Base-by-base conservation (phyloP, 805 yeast species). In the Candida hungchunana region DNA sequence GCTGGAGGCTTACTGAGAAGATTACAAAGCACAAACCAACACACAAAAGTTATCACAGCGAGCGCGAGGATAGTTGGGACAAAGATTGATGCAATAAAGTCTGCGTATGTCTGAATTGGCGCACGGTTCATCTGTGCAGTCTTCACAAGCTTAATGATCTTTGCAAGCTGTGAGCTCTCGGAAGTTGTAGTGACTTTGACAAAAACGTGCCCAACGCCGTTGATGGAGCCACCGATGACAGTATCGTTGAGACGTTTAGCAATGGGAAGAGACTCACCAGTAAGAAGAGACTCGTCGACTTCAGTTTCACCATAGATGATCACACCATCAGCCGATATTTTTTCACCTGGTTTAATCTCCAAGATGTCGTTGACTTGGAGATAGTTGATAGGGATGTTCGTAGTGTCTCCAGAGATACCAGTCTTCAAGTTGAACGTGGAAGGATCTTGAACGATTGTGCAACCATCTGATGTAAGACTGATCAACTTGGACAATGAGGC, bases 181-280 rank as follows among this genome's bases (percentile, higher is more conserved):
- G 97, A 97, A 3, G 94, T 73, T 6, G 69, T 66, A 3, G 76
- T 68, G 0, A 89, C 90, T 44, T 62, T 67, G 55, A 89, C 72
- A 49, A 77, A 82, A 27, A 93, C 55, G 20, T 77, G 69, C 8
- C 88, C 84, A 2, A 80, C 67, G 0, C 93, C 87, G 57, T 94
- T 93, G 28, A 90, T 75, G 2, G 97, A 82, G 0, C 99, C 99
- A 11, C 96, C 97, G 54, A 84, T 77, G 2, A 93, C 82, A 3
- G 48, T 43, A 23, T 80, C 80, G 3, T 86, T 88, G 2, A 49
- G 49, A 3, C 34, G 51, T 51, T 90, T 93, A 26, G 63, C 58
- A 1, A 89, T 79, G 2, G 96, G 89, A 26, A 75, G 55, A 0
- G 95, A 75, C 60, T 93, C 98, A 32, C 99, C 99, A 0, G 98